A percentile compares a stretch with the other conserved stretches of the same genome.
These are phyloP conservation scores for Paecilomyces niveus DNA, from an alignment of 2,329 filamentous ascomycete genomes.

Conservation along the genomic window DNA sequence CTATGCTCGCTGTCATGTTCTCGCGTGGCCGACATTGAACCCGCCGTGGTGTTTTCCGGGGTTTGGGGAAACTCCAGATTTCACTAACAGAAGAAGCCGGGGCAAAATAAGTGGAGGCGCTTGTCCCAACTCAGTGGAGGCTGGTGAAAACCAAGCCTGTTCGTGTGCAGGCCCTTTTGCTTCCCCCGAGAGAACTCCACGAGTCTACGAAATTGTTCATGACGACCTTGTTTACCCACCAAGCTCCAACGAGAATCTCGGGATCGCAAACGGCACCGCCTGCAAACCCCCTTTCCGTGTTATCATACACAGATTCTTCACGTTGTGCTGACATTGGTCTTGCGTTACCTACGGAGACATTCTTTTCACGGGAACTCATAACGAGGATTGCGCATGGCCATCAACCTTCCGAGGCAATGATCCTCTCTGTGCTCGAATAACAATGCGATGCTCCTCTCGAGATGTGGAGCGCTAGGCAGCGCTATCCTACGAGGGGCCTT, in stretches of 20 bases:
- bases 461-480: neutral
- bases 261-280: neutral
- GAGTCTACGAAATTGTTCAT: neutral
- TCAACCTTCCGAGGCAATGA: neutral
- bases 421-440: neutral
- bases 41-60: neutral
- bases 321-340: neutral
- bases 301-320: neutral
- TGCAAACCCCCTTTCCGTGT: neutral
- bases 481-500: neutral
- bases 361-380: neutral
- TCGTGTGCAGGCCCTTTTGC: neutral
- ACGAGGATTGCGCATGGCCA: neutral
- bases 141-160: neutral
- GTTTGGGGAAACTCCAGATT: neutral
- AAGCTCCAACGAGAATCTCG: neutral
- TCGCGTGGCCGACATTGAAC: neutral
- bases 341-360: neutral
- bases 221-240: neutral
- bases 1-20: neutral
- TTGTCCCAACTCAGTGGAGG: neutral
- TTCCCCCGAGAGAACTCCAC: neutral
- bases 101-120: neutral
- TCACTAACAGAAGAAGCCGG: neutral
- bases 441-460: neutral